These are phyloP conservation scores for Daedaleopsis nitida DNA, from an alignment of 768 basidiomycete genomes.

Conservation along the genomic window DNA sequence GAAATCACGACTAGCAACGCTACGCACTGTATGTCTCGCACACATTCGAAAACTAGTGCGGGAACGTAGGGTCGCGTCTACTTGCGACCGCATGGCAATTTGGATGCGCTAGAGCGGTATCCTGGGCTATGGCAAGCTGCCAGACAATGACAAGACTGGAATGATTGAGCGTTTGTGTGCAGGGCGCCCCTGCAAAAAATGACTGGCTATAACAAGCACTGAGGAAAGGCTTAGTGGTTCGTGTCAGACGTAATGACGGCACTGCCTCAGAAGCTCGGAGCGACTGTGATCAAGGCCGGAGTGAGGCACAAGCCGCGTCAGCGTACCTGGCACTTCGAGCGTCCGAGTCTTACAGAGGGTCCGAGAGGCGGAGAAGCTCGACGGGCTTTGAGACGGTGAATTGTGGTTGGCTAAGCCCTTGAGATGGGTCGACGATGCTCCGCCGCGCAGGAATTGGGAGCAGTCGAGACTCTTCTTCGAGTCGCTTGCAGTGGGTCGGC, in stretches of 20 bases:
- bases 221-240: neutral
- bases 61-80: neutral
- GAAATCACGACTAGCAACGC: neutral
- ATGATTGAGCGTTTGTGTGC: no score
- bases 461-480: neutral
- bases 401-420: neutral
- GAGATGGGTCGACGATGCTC: neutral
- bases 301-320: neutral
- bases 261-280: neutral
- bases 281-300: neutral
- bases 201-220: neutral
- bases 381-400: neutral
- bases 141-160: neutral
- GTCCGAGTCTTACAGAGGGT: neutral
- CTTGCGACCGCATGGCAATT: conserved; percentile 12
- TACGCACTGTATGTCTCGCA: neutral
- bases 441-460: neutral
- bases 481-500: neutral
- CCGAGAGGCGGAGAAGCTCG: neutral
- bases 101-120: neutral
- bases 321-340: neutral
- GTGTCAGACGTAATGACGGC: neutral
- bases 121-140: neutral
- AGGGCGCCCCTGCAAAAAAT: no score
- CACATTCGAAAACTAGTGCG: conserved; percentile 1